Conservation (phyloP, 2,329 filamentous ascomycete genomes). For the Arthroderma sp. region DNA sequence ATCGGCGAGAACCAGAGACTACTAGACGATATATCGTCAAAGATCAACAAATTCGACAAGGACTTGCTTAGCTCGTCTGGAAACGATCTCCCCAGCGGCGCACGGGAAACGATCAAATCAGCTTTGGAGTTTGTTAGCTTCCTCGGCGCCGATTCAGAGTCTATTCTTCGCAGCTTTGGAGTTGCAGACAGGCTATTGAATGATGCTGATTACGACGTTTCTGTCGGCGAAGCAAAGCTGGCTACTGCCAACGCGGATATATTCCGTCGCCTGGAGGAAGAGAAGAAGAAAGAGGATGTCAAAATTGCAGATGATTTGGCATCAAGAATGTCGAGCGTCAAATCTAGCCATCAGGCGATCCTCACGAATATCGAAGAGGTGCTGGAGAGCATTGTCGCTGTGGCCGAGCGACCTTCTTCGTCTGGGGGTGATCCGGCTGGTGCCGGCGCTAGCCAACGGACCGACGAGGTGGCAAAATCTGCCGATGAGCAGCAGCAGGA, state of each 20-base stretch:
- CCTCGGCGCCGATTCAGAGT: conserved; percentile 32
- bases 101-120: background rate
- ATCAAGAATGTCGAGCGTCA: conserved; percentile 30
- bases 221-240: conserved; percentile 39
- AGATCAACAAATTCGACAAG: conserved; percentile 27
- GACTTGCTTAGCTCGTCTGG: conserved; percentile 17
- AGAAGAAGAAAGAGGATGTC: conserved; percentile 37
- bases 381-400: conserved; percentile 16
- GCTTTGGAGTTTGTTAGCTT: conserved; percentile 24
- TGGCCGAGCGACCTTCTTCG: background rate
- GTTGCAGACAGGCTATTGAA: conserved; percentile 38
- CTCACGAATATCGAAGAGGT: conserved; percentile 26
- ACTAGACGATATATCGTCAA: conserved; percentile 35
- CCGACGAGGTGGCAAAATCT: background rate
- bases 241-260: conserved; percentile 30
- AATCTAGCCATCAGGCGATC: conserved; percentile 26
- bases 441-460: background rate
- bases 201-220: conserved; percentile 39
- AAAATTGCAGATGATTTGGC: conserved; percentile 32
- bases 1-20: conserved; percentile 39
- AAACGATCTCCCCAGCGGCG: background rate
- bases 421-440: background rate
- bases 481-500: conserved; percentile 30
- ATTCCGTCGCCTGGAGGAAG: conserved; percentile 30
- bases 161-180: conserved; percentile 35